Conservation (phyloP, 2,329 filamentous ascomycete genomes). For the Clarireedia hainanense region DNA sequence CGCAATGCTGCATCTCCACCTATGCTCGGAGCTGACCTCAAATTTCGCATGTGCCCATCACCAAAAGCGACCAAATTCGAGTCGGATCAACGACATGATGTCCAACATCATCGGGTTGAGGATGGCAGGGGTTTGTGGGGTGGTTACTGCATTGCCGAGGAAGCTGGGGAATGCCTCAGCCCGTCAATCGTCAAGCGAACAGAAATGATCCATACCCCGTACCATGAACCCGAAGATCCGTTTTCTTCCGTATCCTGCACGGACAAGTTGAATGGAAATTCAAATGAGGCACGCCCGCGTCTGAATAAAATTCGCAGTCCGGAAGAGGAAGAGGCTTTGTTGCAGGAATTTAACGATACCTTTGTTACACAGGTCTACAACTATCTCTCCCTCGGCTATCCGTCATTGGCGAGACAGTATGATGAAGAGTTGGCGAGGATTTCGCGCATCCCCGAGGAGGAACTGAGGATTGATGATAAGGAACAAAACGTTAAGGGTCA, state of each 20-base stretch:
- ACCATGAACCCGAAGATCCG: constrained; percentile 29
- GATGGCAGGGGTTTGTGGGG: constrained; percentile 68
- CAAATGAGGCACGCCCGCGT: constrained; percentile 20
- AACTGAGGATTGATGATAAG: constrained; percentile 66
- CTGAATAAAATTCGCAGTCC: constrained; percentile 21
- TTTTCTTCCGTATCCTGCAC: constrained; percentile 25
- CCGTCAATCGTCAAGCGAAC: constrained; percentile 24
- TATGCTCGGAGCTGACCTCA: constrained; percentile 77
- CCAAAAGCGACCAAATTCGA: constrained; percentile 81
- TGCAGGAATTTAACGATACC: constrained; percentile 66
- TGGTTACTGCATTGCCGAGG: constrained; percentile 52
- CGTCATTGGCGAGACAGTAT: constrained; percentile 72
- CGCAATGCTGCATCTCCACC: constrained; percentile 61
- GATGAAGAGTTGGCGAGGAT: constrained; percentile 83
- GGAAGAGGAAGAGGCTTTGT: constrained; percentile 32
- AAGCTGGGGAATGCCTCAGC: constrained; percentile 30
- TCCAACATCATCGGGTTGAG: constrained; percentile 45
- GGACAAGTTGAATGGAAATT: constrained; percentile 26
- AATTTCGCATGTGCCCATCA: constrained; percentile 73
- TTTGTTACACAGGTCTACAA: constrained; percentile 97
- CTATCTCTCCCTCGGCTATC: constrained; percentile 88
- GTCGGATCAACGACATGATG: constrained; percentile 56
- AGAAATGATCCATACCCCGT: constrained; percentile 32
- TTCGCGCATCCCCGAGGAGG: constrained; percentile 57
- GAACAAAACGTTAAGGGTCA: constrained; percentile 62